Conservation (phyloP, 1,284 basidiomycete species). For the Cryptococcus depauperatus region DNA sequence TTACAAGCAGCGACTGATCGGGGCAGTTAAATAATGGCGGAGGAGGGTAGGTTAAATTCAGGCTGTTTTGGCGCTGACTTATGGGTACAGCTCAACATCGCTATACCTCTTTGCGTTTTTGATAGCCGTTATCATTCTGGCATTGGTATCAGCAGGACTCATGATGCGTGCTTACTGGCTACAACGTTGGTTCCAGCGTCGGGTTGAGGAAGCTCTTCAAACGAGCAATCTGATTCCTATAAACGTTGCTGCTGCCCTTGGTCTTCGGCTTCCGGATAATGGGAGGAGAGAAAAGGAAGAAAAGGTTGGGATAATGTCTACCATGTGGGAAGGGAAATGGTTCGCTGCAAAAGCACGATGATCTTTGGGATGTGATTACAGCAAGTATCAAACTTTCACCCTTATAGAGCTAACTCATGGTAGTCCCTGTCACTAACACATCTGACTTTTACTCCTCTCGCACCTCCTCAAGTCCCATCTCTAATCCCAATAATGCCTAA, state of each 20-base stretch:
- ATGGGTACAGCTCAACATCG: slow-evolving; percentile 20
- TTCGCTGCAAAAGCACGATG: too few relatives aligned
- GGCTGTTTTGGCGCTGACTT: not conserved
- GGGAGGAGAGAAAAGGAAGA: slow-evolving; percentile 16
- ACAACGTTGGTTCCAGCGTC: slow-evolving; percentile 31
- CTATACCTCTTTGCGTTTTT: slow-evolving; percentile 46
- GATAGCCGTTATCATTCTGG: slow-evolving; percentile 39
- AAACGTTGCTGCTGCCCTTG: slow-evolving; percentile 20
- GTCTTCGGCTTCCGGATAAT: slow-evolving; percentile 7
- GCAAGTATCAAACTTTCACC: too few relatives aligned
- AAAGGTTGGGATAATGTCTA: slow-evolving; percentile 32
- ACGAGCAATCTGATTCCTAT: slow-evolving; percentile 30
- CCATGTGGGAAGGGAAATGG: slow-evolving; percentile 33
- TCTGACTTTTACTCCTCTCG: too few relatives aligned
- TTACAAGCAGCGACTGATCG: too few relatives aligned
- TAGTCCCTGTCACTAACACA: too few relatives aligned
- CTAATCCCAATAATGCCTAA: too few relatives aligned
- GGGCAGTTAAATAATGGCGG: too few relatives aligned
- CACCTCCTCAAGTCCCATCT: too few relatives aligned
- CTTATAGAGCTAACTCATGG: too few relatives aligned
- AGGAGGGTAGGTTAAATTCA: too few relatives aligned
- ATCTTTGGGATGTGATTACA: too few relatives aligned
- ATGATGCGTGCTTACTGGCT: slow-evolving; percentile 36
- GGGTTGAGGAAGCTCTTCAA: slow-evolving; percentile 35
- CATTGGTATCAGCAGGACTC: slow-evolving; percentile 31